Base-by-base conservation (phyloP, 768 basidiomycete species). In the Suillus fuscotomentosus region DNA sequence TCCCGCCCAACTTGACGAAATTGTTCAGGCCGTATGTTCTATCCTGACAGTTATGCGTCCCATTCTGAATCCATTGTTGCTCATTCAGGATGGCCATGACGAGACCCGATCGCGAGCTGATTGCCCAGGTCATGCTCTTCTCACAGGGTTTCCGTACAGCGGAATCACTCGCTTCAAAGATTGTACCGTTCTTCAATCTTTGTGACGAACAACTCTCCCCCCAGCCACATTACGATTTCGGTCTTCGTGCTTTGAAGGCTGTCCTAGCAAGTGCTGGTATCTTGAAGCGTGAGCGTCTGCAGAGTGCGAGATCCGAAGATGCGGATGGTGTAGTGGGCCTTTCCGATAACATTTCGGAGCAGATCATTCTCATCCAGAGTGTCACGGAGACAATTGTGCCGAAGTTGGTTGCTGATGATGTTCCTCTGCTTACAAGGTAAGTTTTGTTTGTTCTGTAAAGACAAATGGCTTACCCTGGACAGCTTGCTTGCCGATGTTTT, bases 141-240 rank as follows among this genome's bases (percentile, higher is more conserved):
- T 99, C 97, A 22, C 97, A 99, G 81, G 97, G 97, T 66, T 99
- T 99, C 87, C 88, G 97, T 45, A 95, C 95, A 14, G 97, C 97
- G 8, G 97, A 99, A 77, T 91, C 88, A 0, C 85, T 99, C n/a
- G 97, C 97, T 2, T 94, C 94, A 62, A 99, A 99, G 78, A 93
- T 99, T 64, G 97, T 99, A 13, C 97, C 97, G 0, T 99, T 99
- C 83, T 99, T 99, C 85, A 97, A 97, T 75, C 90, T 99, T 62
- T 99, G 97, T 68, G 90, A 95, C 65, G 97, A 99, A 70, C 97
- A 99, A 69, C 84, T 99, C 24, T 99, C 97, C 1, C 88, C 92
- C 27, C 97, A 99, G 71, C 95, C 96, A 2, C 97, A 99, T 80
- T 99, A 99, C 73, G 97, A 99, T 80, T 99, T 99, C 71, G 97